Base-by-base conservation (phyloP, 1,284 basidiomycete genomes). In the Apiotrichum brassicae region DNA sequence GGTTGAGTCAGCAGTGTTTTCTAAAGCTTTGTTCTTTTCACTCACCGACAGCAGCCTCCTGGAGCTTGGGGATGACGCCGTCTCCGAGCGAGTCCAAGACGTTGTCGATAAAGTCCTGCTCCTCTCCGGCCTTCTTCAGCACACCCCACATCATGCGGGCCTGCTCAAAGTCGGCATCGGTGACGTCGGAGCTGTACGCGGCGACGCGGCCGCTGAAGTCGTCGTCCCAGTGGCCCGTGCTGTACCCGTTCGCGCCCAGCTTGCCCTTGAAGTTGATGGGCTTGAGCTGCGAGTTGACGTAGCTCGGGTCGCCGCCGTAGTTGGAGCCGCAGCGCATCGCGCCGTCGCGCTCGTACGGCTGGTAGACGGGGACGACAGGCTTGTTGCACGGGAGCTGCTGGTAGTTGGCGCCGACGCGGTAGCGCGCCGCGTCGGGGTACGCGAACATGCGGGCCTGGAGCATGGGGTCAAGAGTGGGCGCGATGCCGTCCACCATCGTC, bases 391-490 rank as follows among this genome's bases (percentile, higher is more conserved):
- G 91, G 16, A 95, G 76, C 68, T 94, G 88, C 64, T 83, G 74
- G 77, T 94, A 93, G 79, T 95, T 95, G 51, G 72, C 58, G 20
- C 65, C 64, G 48, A 70, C 59, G 23, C 73, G 83, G 77, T 92
- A 84, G 53, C 89, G 83, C 71, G 94, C 90, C 9, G 92, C 87
- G 70, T 95, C 92, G 3, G 90, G 87, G 78, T 95, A 95, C 6
- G 88, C 88, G 82, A 94, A 95, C 37, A 94, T 80, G 57, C 92
- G 86, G 19, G 85, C 85, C 71, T 95, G 91, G 56, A 95, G 78
- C 55, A 95, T 38, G 18, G 92, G 92, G 73, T 95, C 91, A 28
- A 83, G 81, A 16, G 86, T 84, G 30, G 89, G 80, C 76, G 94
- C 92, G 61, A 91, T 81, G 70, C 90, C 93, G 1, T 86, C 85